Evolutionary conservation across 1,139 yeast species (phyloP).

Genomic region (Protomyces inundatus): DNA sequence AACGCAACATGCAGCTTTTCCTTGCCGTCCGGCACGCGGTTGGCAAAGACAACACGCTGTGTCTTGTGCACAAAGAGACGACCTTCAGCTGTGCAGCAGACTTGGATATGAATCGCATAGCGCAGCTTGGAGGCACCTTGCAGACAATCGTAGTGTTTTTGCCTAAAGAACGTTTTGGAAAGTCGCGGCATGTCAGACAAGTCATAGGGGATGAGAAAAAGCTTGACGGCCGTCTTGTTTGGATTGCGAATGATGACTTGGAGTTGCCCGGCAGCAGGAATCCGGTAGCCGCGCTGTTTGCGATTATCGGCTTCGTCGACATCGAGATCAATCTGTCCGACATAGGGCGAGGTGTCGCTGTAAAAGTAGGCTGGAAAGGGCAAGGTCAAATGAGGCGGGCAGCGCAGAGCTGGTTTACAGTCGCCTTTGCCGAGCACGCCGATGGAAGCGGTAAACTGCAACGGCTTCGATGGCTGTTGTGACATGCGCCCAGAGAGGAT

Average conservation of each 20-base stretch:
- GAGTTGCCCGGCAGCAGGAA: conserved; percentile 43
- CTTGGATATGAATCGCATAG: conserved; percentile 40
- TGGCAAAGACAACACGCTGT: conserved; percentile 42
- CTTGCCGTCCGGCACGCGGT: conserved; percentile 33
- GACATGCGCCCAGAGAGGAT: conserved; percentile 40
- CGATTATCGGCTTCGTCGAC: conserved; percentile 34
- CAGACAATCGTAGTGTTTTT: conserved; percentile 35
- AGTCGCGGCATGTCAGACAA: conserved; percentile 37
- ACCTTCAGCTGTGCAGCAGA: conserved; percentile 37
- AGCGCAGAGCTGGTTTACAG: conserved; percentile 32
- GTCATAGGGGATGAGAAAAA: conserved; percentile 43
- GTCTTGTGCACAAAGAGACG: conserved; percentile 42
- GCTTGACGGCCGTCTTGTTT: conserved; percentile 41
- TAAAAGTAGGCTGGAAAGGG: conserved; percentile 42
- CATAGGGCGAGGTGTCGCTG: conserved; percentile 43
- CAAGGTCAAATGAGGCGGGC: conserved; percentile 37
- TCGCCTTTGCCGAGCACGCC: conserved; percentile 37
- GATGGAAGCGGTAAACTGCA: conserved; percentile 36
- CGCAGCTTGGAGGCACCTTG: conserved; percentile 29
- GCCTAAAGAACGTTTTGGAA: conserved; percentile 39
- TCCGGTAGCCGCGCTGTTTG: conserved; percentile 39
- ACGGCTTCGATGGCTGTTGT: conserved; percentile 38
- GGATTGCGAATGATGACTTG: conserved; percentile 45
- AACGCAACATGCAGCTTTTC: conserved; percentile 13
- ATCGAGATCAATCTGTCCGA: conserved; percentile 42